Conservation (phyloP, 495 filamentous ascomycete genomes). For the Aspergillus diversus region DNA sequence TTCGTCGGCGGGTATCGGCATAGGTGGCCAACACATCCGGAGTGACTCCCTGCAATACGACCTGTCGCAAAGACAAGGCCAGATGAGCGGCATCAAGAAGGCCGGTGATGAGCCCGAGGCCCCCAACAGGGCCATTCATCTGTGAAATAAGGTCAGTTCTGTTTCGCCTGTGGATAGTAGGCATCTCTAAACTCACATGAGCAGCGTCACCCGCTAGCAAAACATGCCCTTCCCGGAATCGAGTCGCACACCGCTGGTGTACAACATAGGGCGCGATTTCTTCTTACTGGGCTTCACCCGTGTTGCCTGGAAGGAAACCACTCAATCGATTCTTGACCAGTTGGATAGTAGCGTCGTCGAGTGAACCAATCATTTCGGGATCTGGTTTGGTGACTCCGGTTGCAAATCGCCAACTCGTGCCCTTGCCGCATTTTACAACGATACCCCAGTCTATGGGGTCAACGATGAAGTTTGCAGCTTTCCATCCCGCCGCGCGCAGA, state of each 20-base stretch:
- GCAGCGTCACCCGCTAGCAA: neutral
- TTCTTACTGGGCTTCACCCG: neutral
- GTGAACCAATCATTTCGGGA: neutral
- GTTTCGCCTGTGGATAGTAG: neutral
- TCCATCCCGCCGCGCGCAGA: neutral
- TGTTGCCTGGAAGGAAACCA: neutral
- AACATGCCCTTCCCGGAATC: neutral
- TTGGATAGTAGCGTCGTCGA: neutral
- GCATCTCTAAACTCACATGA: neutral
- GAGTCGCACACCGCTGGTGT: neutral
- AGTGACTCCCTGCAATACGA: neutral
- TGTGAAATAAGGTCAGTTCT: neutral
- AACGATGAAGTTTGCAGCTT: slow-evolving; percentile 1
- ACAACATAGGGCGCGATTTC: neutral
- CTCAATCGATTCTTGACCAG: neutral
- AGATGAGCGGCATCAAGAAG: neutral
- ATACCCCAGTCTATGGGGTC: neutral
- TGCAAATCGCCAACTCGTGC: neutral
- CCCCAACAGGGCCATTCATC: neutral
- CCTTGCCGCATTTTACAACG: neutral
- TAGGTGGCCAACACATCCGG: neutral
- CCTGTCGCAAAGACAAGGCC: neutral
- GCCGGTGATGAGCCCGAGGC: neutral
- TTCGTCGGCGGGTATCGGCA: neutral
- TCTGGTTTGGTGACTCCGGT: neutral